Percentiles rank a stretch among this genome's conserved stretches.
These are phyloP conservation scores for Chlorella sorokiniana DNA, from an alignment of 139 green algal genomes.

Conservation along the genomic window DNA sequence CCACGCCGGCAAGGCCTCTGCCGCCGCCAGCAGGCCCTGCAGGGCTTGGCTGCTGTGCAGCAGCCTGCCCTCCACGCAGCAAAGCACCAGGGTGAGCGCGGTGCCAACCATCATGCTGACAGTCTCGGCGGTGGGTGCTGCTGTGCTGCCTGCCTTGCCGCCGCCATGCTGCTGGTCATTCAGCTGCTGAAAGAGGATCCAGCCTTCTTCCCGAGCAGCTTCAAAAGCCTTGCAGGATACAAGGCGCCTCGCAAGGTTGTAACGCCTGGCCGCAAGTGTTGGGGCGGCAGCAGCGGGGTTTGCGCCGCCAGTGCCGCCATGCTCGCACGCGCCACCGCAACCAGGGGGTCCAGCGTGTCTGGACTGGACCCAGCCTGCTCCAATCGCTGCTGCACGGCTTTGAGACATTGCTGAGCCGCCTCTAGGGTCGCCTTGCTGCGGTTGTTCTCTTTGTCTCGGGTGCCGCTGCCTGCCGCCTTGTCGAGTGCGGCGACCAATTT, in stretches of 20 bases:
- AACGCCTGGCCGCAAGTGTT: constrained; percentile 12
- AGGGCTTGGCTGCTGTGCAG: not conserved
- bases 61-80: constrained; percentile 29
- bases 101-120: constrained; percentile 34
- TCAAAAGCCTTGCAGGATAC: constrained; percentile 5
- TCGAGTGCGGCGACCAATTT: not conserved
- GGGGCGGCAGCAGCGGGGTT: not conserved
- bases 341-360: not conserved
- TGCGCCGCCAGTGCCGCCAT: constrained; percentile 28
- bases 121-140: not conserved
- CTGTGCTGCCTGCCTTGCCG: not conserved
- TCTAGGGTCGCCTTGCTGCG: not conserved
- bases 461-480: not conserved
- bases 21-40: not conserved
- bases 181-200: constrained; percentile 17
- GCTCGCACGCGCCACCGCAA: not conserved
- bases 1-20: not conserved
- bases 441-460: constrained; percentile 29
- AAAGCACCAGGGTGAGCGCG: constrained; percentile 32
- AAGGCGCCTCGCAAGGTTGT: constrained; percentile 33
- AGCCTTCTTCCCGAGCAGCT: not conserved
- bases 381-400: constrained; percentile 7
- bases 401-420: constrained; percentile 10
- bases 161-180: not conserved
- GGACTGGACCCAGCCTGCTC: not conserved